Conservation (phyloP, 2,329 filamentous ascomycete species). For the Hysterium pulicare region DNA sequence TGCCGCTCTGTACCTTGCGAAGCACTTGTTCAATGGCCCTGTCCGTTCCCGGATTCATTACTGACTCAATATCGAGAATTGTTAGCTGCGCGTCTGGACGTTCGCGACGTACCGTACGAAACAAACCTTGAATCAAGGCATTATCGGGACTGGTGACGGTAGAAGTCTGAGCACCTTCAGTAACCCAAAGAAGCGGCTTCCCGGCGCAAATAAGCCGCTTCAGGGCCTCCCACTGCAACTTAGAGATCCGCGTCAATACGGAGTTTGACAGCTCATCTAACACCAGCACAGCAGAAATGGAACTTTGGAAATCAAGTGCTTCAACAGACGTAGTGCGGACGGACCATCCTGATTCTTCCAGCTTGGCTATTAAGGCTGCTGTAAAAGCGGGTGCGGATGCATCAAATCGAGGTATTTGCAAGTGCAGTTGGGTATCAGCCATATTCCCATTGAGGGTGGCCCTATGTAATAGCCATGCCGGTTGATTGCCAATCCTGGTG, state of each 20-base stretch:
- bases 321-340: no score
- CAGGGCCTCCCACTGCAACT: conserved; percentile 2
- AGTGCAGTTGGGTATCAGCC: no score
- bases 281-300: conserved; percentile 5
- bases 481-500: no score
- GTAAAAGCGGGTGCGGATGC: no score
- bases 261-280: conserved; percentile 2
- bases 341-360: no score
- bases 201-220: not conserved
- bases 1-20: not conserved
- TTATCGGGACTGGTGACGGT: conserved; percentile 5
- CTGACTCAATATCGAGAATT: conserved; percentile 4
- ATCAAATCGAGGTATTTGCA: no score
- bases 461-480: no score
- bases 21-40: conserved; percentile 2
- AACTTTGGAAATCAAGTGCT: no score
- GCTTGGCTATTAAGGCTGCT: no score
- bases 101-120: conserved; percentile 6
- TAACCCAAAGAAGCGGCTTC: conserved; percentile 4
- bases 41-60: not conserved
- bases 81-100: not conserved
- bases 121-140: conserved; percentile 8
- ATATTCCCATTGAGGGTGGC: no score
- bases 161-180: conserved; percentile 3
- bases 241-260: not conserved